phyloP scores from a whole-genome alignment of 495 filamentous ascomycete genomes.

The Symbiotaphrina buchneri region DNA sequence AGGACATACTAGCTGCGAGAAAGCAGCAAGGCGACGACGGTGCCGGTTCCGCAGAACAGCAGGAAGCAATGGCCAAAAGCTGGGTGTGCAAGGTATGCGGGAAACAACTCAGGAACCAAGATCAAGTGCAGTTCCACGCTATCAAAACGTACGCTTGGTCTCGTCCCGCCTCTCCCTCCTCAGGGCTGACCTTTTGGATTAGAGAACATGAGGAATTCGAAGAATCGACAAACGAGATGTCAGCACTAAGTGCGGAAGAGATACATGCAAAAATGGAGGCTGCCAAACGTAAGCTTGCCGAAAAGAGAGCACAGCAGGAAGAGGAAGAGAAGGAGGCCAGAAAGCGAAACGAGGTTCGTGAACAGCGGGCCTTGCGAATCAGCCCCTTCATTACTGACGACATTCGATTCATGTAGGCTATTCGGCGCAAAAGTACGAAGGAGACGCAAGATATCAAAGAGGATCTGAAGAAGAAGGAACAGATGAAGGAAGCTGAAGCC shows the following conservation, averaged over 20 bases:
- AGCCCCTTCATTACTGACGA: background rate
- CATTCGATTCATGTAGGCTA: slow-evolving; percentile 30
- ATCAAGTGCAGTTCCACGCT: slow-evolving; percentile 76
- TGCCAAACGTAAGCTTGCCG: slow-evolving; percentile 45
- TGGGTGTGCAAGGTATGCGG: slow-evolving; percentile 80
- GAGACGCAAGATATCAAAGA: slow-evolving; percentile 64
- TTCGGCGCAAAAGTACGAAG: slow-evolving; percentile 61
- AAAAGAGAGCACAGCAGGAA: slow-evolving; percentile 45
- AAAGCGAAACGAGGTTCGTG: slow-evolving; percentile 74
- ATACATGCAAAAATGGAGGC: slow-evolving; percentile 60
- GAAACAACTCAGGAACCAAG: slow-evolving; percentile 65
- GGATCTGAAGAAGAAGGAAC: slow-evolving; percentile 67
- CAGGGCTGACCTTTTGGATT: background rate
- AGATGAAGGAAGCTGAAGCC: slow-evolving; percentile 64
- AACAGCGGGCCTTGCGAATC: background rate
- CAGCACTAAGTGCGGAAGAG: slow-evolving; percentile 79
- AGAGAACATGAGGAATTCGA: slow-evolving; percentile 78
- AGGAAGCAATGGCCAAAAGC: slow-evolving; percentile 30
- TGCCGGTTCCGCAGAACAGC: slow-evolving; percentile 15
- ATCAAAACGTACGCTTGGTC: slow-evolving; percentile 39
- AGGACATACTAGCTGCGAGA: slow-evolving; percentile 37
- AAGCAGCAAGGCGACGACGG: slow-evolving; percentile 4
- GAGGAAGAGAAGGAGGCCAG: slow-evolving; percentile 60
- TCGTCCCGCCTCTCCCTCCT: background rate
- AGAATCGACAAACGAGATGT: slow-evolving; percentile 79